Evolutionary conservation across 1,139 yeast genomes (phyloP).

Genomic region (Suhomyces chickasaworum): DNA sequence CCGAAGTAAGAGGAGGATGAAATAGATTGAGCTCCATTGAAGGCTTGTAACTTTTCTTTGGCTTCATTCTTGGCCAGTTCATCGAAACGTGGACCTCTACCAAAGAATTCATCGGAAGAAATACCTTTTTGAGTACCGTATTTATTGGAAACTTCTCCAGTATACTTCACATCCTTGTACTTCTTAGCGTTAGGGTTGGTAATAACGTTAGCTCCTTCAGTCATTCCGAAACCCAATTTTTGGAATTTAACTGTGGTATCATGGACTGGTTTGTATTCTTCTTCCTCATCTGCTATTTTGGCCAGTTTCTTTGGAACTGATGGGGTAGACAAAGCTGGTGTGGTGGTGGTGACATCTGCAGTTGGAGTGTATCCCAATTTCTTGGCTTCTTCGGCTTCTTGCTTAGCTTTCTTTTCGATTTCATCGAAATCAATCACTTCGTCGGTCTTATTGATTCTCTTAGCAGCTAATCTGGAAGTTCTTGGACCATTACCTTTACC

Average conservation of each 20-base stretch:
- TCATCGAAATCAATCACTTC: slow-evolving; percentile 89
- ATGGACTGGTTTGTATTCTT: slow-evolving; percentile 35
- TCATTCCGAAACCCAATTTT: slow-evolving; percentile 84
- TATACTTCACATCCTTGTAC: slow-evolving; percentile 55
- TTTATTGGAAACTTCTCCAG: slow-evolving; percentile 74
- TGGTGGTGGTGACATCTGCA: slow-evolving; percentile 12
- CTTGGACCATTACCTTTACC: slow-evolving; percentile 51
- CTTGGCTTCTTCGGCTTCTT: slow-evolving; percentile 75
- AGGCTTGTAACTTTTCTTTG: slow-evolving; percentile 69
- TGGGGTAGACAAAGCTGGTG: slow-evolving; percentile 10
- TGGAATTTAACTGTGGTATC: slow-evolving; percentile 73
- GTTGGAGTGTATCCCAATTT: slow-evolving; percentile 72
- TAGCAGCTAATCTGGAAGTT: slow-evolving; percentile 58
- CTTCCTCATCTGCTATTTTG: slow-evolving; percentile 6
- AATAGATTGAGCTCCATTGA: slow-evolving; percentile 84
- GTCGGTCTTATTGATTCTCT: slow-evolving; percentile 47
- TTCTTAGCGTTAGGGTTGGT: slow-evolving; percentile 37
- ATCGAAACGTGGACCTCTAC: slow-evolving; percentile 80
- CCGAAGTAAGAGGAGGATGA: slow-evolving; percentile 94
- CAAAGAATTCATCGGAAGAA: slow-evolving; percentile 92
- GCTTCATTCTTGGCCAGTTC: slow-evolving; percentile 82
- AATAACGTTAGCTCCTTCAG: slow-evolving; percentile 44
- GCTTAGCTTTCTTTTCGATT: slow-evolving; percentile 81
- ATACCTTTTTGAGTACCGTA: slow-evolving; percentile 91
- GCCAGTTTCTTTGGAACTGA: slow-evolving; percentile 13